Evolutionary conservation across 2,329 filamentous ascomycete genomes (phyloP).

Genomic region (Aspergillus udagawae): DNA sequence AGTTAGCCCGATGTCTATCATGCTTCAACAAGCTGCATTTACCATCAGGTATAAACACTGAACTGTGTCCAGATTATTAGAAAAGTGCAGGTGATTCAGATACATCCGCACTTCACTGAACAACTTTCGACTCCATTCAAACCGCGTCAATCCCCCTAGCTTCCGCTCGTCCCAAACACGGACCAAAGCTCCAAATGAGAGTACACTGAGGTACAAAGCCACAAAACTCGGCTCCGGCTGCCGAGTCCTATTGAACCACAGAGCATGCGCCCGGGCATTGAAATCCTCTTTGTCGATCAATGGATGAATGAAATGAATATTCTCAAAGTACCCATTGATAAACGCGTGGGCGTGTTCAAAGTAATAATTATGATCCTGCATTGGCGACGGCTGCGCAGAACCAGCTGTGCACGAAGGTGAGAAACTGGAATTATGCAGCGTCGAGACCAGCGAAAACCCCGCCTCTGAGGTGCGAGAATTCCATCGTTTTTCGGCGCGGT

Average conservation of each 20-base stretch:
- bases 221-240: constrained; percentile 41
- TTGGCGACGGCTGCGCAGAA: constrained; percentile 15
- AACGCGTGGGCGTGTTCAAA: constrained; percentile 45
- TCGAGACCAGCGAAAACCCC: constrained; percentile 41
- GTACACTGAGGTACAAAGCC: constrained; percentile 45
- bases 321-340: constrained; percentile 47
- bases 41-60: constrained; percentile 48
- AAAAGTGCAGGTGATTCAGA: constrained; percentile 39
- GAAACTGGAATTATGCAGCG: constrained; percentile 46
- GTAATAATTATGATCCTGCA: constrained; percentile 35
- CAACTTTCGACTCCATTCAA: constrained; percentile 46
- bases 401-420: constrained; percentile 25
- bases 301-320: constrained; percentile 47
- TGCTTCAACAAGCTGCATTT: neutral
- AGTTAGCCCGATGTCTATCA: neutral
- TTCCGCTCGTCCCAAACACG: constrained; percentile 42
- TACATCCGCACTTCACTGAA: constrained; percentile 42
- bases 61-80: constrained; percentile 47
- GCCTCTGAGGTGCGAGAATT: constrained; percentile 14
- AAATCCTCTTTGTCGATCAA: constrained; percentile 47
- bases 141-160: constrained; percentile 42
- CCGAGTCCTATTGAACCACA: constrained; percentile 37
- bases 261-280: constrained; percentile 39
- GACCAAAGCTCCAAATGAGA: constrained; percentile 46
- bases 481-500: constrained; percentile 12